Conservation (phyloP, 257 asterid genomes). For the Mentha longifolia region DNA sequence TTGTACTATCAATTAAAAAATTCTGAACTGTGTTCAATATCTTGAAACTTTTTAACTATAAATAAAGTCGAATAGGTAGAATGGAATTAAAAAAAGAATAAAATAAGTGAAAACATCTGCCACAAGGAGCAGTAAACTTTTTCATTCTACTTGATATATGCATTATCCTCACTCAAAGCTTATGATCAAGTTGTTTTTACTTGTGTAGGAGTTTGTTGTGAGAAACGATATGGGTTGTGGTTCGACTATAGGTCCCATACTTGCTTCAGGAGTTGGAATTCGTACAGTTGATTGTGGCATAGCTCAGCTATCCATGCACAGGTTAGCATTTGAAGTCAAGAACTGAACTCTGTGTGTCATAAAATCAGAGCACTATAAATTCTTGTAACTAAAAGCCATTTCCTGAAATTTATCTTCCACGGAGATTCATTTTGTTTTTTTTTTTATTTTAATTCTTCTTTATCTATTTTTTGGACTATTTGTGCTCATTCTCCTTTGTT, state of each 20-base stretch:
- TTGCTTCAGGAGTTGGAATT: constrained; percentile 96
- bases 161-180: constrained; percentile 6
- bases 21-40: neutral
- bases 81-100: neutral
- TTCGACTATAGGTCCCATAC: constrained; percentile 96
- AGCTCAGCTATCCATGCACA: constrained; percentile 98
- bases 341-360: constrained; percentile 6
- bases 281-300: constrained; percentile 99
- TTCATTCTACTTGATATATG: constrained; percentile 2
- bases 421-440: neutral
- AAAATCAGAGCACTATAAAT: neutral
- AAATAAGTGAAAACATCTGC: neutral
- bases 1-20: neutral
- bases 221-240: constrained; percentile 99
- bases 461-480: neutral
- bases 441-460: neutral
- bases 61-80: neutral
- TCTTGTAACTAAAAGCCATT: constrained; percentile 10
- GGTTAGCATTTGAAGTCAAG: constrained; percentile 46
- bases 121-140: constrained; percentile 11
- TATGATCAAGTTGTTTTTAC: constrained; percentile 15
- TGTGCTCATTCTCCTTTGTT: constrained; percentile 12
- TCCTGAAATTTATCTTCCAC: neutral
- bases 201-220: constrained; percentile 81
- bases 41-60: neutral